A percentile compares a stretch with the other conserved stretches of the same genome.
These are phyloP conservation scores for Micractinium conductrix DNA, from an alignment of 139 green algal genomes.

Conservation along the genomic window DNA sequence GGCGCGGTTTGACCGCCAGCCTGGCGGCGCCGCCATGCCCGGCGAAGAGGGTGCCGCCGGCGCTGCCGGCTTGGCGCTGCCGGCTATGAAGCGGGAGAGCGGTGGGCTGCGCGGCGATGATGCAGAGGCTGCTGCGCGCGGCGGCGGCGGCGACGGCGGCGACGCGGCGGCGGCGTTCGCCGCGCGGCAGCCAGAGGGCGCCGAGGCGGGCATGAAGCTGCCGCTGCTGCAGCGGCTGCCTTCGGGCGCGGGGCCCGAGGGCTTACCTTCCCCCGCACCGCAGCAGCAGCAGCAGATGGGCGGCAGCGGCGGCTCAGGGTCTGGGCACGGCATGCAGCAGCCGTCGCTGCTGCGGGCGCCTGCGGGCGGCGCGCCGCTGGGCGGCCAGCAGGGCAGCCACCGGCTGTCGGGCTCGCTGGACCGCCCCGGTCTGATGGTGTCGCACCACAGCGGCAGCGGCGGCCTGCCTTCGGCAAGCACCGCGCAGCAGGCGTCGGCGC, in stretches of 20 bases:
- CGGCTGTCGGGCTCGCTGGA: constrained; percentile 9
- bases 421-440: not conserved
- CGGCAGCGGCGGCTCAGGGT: constrained; percentile 9
- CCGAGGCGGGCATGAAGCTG: not conserved
- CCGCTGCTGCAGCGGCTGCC: not conserved
- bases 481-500: not conserved
- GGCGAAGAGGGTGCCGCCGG: not conserved
- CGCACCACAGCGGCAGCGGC: constrained; percentile 21
- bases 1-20: not conserved
- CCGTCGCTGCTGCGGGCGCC: not conserved
- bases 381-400: constrained; percentile 2
- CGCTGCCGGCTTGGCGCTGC: not conserved
- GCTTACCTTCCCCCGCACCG: constrained; percentile 3
- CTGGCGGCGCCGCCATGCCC: not conserved
- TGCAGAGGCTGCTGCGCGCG: not conserved
- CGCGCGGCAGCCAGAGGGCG: not conserved
- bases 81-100: not conserved
- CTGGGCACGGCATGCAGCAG: not conserved
- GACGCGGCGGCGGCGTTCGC: not conserved
- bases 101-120: not conserved
- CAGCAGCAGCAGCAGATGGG: constrained; percentile 10
- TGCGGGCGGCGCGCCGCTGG: not conserved
- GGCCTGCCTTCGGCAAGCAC: constrained; percentile 7
- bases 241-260: not conserved
- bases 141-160: not conserved